These are phyloP conservation scores for Telfairia occidentalis DNA, from an alignment of 331 rosid genomes.

Conservation along the genomic window DNA sequence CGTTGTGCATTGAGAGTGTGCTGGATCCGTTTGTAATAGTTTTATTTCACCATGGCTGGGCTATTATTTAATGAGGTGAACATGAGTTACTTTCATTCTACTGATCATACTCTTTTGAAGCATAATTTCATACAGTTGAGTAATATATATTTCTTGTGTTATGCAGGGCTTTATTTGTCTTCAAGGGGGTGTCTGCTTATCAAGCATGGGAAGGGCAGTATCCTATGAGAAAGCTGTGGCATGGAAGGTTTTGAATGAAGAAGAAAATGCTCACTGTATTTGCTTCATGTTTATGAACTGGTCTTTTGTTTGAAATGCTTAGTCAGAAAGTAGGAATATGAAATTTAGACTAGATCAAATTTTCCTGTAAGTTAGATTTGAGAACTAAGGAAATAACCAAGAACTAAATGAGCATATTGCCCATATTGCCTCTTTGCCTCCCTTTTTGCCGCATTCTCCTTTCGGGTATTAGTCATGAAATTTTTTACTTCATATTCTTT, in stretches of 20 bases:
- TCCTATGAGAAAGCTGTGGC: slow-evolving; percentile 96
- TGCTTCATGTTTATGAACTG: slow-evolving; percentile 96
- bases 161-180: slow-evolving; percentile 75
- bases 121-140: neutral
- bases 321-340: neutral
- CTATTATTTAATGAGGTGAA: neutral
- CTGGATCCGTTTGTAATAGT: neutral
- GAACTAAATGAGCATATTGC: slow-evolving; percentile 6
- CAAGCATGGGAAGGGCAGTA: slow-evolving; percentile 99
- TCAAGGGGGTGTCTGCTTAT: slow-evolving; percentile 89
- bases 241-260: slow-evolving; percentile 95
- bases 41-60: neutral
- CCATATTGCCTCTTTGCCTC: neutral
- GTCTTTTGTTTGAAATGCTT: slow-evolving; percentile 59
- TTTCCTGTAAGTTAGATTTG: neutral
- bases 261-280: slow-evolving; percentile 87
- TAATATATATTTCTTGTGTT: neutral
- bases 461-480: neutral
- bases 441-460: neutral
- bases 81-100: neutral
- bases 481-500: neutral
- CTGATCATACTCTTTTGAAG: neutral
- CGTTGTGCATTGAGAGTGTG: neutral
- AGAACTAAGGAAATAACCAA: slow-evolving; percentile 3
- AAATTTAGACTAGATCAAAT: neutral